Conservation (phyloP, 192 early-diverging fungal species). For the Linnemannia schmuckeri region DNA sequence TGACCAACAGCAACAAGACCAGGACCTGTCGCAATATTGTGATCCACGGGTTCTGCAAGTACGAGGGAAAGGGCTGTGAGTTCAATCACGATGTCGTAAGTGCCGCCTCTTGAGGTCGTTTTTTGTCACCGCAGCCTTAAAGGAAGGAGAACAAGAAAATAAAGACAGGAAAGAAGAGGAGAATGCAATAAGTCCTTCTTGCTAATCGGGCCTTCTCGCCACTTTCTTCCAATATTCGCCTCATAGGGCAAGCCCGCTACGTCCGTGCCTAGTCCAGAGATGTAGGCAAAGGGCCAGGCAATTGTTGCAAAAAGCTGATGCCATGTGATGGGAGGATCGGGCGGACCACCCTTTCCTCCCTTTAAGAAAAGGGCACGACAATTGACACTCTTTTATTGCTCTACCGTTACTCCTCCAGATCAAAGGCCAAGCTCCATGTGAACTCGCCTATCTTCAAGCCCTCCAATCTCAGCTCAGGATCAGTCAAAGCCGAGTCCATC, state of each 20-base stretch:
- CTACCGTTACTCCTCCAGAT: slow-evolving; percentile 15
- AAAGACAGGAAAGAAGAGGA: not conserved
- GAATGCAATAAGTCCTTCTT: not conserved
- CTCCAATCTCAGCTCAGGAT: slow-evolving; percentile 55
- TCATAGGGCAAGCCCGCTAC: slow-evolving; percentile 42
- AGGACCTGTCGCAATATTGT: slow-evolving; percentile 82
- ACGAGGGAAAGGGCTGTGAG: slow-evolving; percentile 85
- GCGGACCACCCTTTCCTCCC: not conserved
- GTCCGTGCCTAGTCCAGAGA: slow-evolving; percentile 44
- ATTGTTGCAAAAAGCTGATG: not conserved
- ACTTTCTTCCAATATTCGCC: not conserved
- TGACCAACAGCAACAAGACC: slow-evolving; percentile 60
- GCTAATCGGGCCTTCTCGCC: not conserved
- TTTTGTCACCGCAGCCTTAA: slow-evolving; percentile 6
- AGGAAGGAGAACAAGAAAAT: too few relatives aligned
- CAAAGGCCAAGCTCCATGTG: slow-evolving; percentile 72
- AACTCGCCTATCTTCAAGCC: slow-evolving; percentile 80
- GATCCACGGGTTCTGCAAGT: slow-evolving; percentile 90
- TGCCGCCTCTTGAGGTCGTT: not conserved
- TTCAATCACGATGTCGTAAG: slow-evolving; percentile 83
- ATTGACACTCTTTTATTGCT: slow-evolving; percentile 1
- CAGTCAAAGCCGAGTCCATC: slow-evolving; percentile 63
- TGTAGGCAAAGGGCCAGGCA: slow-evolving; percentile 24
- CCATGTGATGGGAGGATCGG: not conserved
- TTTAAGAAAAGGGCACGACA: not conserved